phyloP scores from a whole-genome alignment of 1,139 yeast genomes.

The Saccharomyces uvarum region DNA sequence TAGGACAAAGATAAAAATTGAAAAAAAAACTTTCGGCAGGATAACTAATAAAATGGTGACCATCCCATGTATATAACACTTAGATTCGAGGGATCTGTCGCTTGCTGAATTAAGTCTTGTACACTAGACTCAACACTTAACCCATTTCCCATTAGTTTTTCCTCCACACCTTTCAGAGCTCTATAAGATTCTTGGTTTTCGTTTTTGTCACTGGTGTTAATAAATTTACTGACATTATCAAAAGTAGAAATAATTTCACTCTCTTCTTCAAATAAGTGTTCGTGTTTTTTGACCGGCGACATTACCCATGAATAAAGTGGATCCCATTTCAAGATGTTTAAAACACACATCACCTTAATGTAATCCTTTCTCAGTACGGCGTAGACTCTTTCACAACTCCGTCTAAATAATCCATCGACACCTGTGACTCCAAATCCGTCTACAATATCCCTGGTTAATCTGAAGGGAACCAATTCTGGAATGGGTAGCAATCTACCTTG shows the following conservation, averaged over 20 bases:
- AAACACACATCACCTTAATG: constrained; percentile 67
- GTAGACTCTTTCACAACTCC: constrained; percentile 68
- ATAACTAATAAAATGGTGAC: constrained; percentile 41
- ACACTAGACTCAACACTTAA: constrained; percentile 80
- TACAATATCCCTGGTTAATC: constrained; percentile 81
- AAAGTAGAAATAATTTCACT: constrained; percentile 9
- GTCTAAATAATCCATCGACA: constrained; percentile 63
- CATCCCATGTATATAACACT: constrained; percentile 79
- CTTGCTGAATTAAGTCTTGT: constrained; percentile 70
- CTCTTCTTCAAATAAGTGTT: constrained; percentile 27
- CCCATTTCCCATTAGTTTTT: constrained; percentile 58
- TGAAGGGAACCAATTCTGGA: constrained; percentile 90
- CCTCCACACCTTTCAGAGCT: constrained; percentile 66
- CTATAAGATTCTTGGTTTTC: constrained; percentile 57
- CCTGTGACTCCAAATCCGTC: constrained; percentile 91
- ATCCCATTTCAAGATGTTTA: constrained; percentile 85
- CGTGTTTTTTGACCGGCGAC: constrained; percentile 58
- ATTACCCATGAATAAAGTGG: constrained; percentile 88
- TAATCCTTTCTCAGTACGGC: constrained; percentile 57
- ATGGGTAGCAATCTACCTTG: constrained; percentile 76
- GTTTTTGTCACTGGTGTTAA: constrained; percentile 16
- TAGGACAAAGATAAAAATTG: background rate
- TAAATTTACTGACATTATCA: constrained; percentile 10
- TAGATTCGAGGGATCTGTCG: constrained; percentile 58
- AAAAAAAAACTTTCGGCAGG: background rate